A percentile compares a stretch with the other conserved stretches of the same genome.
Evolutionary conservation across 495 filamentous ascomycete species (phyloP).

Genomic region (Emericellopsis terricola): DNA sequence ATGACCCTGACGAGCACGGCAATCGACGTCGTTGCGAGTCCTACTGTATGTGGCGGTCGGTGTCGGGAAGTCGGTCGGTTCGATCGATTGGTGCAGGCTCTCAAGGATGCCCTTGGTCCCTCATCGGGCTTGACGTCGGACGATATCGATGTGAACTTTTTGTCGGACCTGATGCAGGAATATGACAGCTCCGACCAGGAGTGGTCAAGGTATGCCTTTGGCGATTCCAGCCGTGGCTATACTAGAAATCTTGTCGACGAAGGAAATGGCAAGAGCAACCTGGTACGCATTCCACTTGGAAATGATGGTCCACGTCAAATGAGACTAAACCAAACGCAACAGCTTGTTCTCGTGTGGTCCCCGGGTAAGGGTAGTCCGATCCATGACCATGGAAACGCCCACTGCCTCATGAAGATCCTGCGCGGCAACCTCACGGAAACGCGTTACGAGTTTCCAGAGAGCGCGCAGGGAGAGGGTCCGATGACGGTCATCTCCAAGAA

Average conservation of each 20-base stretch:
- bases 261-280: slow-evolving; percentile 80
- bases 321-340: too few species aligned
- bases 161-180: slow-evolving; percentile 48
- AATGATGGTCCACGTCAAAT: too few species aligned
- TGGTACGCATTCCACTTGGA: slow-evolving; percentile 37
- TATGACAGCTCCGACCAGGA: slow-evolving; percentile 50
- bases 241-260: slow-evolving; percentile 81
- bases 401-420: slow-evolving; percentile 57
- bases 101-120: slow-evolving; percentile 54
- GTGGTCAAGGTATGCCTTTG: slow-evolving; percentile 56
- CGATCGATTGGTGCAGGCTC: slow-evolving; percentile 51
- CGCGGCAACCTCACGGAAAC: slow-evolving; percentile 64
- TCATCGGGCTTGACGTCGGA: slow-evolving; percentile 63
- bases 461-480: slow-evolving; percentile 29
- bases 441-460: slow-evolving; percentile 52
- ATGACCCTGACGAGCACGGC: too few species aligned
- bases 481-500: slow-evolving; percentile 34
- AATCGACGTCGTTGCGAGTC: background rate
- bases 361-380: slow-evolving; percentile 72
- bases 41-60: background rate
- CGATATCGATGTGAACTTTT: slow-evolving; percentile 53
- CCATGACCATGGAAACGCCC: slow-evolving; percentile 76
- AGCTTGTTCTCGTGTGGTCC: slow-evolving; percentile 85
- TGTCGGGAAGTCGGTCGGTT: slow-evolving; percentile 27
- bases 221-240: slow-evolving; percentile 46